These are phyloP conservation scores for Trichosporon asahii DNA, from an alignment of 1,284 basidiomycete species.

Conservation along the genomic window DNA sequence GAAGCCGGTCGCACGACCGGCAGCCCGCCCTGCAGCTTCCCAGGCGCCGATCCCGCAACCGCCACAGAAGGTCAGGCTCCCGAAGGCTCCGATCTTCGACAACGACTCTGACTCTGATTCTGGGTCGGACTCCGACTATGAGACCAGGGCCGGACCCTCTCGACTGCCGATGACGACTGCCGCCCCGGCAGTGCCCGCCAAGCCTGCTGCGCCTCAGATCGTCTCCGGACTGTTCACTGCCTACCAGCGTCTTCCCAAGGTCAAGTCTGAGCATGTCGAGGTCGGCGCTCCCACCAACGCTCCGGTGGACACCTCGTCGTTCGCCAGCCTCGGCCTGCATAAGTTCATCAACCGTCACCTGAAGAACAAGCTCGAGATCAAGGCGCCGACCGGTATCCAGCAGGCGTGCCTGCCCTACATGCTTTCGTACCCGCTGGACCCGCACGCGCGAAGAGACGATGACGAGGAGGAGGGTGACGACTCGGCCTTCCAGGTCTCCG, in stretches of 20 bases:
- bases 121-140: neutral
- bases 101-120: neutral
- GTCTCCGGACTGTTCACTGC: slow-evolving; percentile 90
- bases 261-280: slow-evolving; percentile 17
- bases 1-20: slow-evolving; percentile 13
- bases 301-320: slow-evolving; percentile 71
- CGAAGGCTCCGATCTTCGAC: slow-evolving; percentile 7
- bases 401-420: slow-evolving; percentile 73
- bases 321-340: slow-evolving; percentile 72
- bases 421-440: slow-evolving; percentile 54
- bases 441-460: slow-evolving; percentile 20
- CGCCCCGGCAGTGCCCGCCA: neutral
- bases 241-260: slow-evolving; percentile 35
- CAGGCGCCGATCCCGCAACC: slow-evolving; percentile 13
- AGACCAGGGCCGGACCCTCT: slow-evolving; percentile 25
- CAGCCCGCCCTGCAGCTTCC: slow-evolving; percentile 16
- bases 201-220: slow-evolving; percentile 57
- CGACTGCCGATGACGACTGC: slow-evolving; percentile 14
- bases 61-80: slow-evolving; percentile 1
- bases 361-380: slow-evolving; percentile 72
- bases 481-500: neutral
- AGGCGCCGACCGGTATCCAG: slow-evolving; percentile 88
- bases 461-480: slow-evolving; percentile 16
- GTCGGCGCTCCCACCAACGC: slow-evolving; percentile 72
- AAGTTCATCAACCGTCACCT: slow-evolving; percentile 78